These are phyloP conservation scores for Hypoxylon crocopeplum DNA, from an alignment of 495 filamentous ascomycete species.

Conservation along the genomic window DNA sequence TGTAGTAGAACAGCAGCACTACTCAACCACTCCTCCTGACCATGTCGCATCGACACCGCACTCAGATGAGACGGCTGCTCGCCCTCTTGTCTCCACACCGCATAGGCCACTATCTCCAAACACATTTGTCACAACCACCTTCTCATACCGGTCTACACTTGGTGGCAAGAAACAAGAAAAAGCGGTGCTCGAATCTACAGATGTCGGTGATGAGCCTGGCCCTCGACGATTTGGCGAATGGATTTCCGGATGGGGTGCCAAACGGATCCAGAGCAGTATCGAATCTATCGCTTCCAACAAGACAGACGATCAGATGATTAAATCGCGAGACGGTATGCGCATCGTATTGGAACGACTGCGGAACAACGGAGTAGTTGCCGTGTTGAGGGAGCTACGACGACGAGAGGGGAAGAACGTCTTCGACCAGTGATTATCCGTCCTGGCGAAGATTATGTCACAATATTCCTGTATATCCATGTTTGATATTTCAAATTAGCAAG, in stretches of 20 bases:
- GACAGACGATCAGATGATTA: slow-evolving; percentile 81
- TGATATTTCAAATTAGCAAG: slow-evolving; percentile 40
- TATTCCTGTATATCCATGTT: slow-evolving; percentile 22
- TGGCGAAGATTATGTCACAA: no score
- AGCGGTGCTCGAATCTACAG: slow-evolving; percentile 40
- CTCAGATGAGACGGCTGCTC: neutral
- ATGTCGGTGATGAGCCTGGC: slow-evolving; percentile 19
- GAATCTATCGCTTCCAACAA: slow-evolving; percentile 85
- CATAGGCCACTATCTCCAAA: slow-evolving; percentile 44
- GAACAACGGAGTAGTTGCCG: slow-evolving; percentile 77
- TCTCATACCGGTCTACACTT: slow-evolving; percentile 83
- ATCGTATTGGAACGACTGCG: slow-evolving; percentile 88
- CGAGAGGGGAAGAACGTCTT: slow-evolving; percentile 56
- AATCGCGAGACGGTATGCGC: slow-evolving; percentile 94
- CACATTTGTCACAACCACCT: slow-evolving; percentile 83
- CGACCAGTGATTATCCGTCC: slow-evolving; percentile 23
- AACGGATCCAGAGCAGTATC: slow-evolving; percentile 84
- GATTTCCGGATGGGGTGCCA: slow-evolving; percentile 70
- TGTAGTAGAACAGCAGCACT: slow-evolving; percentile 87
- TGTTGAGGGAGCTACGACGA: slow-evolving; percentile 84
- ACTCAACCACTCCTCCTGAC: slow-evolving; percentile 58
- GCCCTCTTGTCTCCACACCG: slow-evolving; percentile 2
- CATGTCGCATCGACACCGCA: slow-evolving; percentile 4
- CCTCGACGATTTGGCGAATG: slow-evolving; percentile 44
- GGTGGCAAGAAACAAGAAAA: slow-evolving; percentile 71